phyloP scores from a whole-genome alignment of 345 rosid species.

The Lepidium sativum region DNA sequence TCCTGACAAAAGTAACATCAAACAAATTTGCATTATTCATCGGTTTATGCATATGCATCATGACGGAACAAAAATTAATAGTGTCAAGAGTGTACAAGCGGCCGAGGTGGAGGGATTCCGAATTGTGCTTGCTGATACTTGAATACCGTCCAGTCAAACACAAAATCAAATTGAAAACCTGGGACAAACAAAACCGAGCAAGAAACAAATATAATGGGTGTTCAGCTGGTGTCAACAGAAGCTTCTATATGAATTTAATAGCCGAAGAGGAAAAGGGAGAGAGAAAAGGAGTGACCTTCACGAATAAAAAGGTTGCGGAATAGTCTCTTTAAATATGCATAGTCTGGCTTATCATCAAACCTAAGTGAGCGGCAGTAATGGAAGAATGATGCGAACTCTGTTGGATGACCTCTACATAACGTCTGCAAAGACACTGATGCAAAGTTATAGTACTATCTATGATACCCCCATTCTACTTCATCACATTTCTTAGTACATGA shows the following conservation, averaged over 20 bases:
- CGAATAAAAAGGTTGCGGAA: constrained; percentile 95
- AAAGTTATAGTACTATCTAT: constrained; percentile 10
- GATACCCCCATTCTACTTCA: neutral
- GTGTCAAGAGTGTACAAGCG: constrained; percentile 18
- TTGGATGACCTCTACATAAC: constrained; percentile 82
- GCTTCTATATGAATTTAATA: neutral
- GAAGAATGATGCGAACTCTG: constrained; percentile 94
- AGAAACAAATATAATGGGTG: neutral
- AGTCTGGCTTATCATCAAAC: constrained; percentile 95
- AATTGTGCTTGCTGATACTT: constrained; percentile 89
- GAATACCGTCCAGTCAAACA: constrained; percentile 92
- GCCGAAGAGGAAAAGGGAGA: neutral
- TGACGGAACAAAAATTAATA: neutral
- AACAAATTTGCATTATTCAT: neutral
- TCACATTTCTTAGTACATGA: neutral
- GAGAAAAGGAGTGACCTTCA: constrained; percentile 43
- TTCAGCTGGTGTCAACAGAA: neutral
- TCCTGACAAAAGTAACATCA: constrained; percentile 35
- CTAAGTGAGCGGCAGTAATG: constrained; percentile 91
- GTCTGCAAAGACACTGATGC: constrained; percentile 41
- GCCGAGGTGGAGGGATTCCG: constrained; percentile 58
- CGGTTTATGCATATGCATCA: neutral
- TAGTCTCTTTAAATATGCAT: constrained; percentile 85
- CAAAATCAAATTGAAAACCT: constrained; percentile 97
- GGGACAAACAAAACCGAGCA: constrained; percentile 14